Conservation (phyloP, 345 rosid species). For the Acer saccharum region DNA sequence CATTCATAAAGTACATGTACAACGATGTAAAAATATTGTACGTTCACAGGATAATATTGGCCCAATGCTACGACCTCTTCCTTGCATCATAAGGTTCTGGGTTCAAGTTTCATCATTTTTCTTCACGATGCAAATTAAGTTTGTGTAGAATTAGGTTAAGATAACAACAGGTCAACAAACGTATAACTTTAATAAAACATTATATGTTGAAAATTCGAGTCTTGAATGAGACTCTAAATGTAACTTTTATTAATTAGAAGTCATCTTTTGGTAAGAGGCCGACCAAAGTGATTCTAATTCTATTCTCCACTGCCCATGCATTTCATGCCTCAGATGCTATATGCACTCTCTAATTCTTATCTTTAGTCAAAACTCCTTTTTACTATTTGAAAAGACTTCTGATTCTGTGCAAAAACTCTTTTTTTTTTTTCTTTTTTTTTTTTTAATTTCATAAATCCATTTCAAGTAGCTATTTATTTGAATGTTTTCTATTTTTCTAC, state of each 20-base stretch:
- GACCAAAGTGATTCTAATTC: constrained; percentile 47
- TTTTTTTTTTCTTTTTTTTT: too few species aligned
- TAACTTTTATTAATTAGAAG: background rate
- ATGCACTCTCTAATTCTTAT: constrained; percentile 9
- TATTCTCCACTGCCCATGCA: constrained; percentile 38
- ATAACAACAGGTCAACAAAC: constrained; percentile 25
- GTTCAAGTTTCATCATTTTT: too few species aligned
- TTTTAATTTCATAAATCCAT: background rate
- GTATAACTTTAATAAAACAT: constrained; percentile 8
- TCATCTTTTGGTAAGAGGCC: constrained; percentile 33
- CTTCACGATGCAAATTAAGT: too few species aligned
- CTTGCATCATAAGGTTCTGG: too few species aligned
- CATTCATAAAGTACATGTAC: too few species aligned
- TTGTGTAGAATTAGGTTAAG: too few species aligned
- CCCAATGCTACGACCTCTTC: too few species aligned
- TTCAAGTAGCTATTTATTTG: background rate
- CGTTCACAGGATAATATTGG: too few species aligned
- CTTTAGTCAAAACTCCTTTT: constrained; percentile 15
- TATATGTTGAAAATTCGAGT: constrained; percentile 29
- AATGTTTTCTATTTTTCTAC: background rate
- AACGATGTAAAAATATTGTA: too few species aligned
- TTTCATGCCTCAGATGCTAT: constrained; percentile 15
- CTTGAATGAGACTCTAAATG: constrained; percentile 35
- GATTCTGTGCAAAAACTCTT: background rate
- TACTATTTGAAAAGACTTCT: background rate